phyloP scores from a whole-genome alignment of 306 rosid species.

The Ammopiptanthus mongolicus region DNA sequence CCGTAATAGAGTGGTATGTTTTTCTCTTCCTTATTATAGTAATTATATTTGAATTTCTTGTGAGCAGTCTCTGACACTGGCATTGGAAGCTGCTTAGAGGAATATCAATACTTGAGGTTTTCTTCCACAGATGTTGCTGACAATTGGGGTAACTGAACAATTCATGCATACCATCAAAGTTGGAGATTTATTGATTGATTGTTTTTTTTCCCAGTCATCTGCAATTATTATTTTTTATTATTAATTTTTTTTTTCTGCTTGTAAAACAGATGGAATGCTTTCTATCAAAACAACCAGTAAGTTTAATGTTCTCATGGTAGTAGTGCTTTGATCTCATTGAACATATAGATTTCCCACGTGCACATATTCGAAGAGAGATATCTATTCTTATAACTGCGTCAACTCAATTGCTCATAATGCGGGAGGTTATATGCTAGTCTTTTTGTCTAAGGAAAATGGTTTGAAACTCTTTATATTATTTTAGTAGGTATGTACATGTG shows the following conservation, averaged over 20 bases:
- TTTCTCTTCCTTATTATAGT: no score
- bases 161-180: not conserved
- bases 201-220: not conserved
- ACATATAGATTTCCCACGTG: not conserved
- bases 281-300: constrained; percentile 77
- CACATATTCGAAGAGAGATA: not conserved
- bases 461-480: not conserved
- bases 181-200: not conserved
- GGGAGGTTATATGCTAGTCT: not conserved
- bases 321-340: constrained; percentile 10
- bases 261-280: constrained; percentile 71
- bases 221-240: not conserved
- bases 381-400: not conserved
- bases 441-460: not conserved
- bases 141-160: constrained; percentile 56
- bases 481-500: not conserved
- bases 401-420: not conserved
- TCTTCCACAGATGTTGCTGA: constrained; percentile 31
- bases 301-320: constrained; percentile 21
- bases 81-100: constrained; percentile 61
- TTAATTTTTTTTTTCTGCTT: not conserved
- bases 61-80: constrained; percentile 87
- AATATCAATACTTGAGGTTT: constrained; percentile 51
- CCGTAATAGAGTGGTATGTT: no score
- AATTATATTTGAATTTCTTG: not conserved